phyloP scores from a whole-genome alignment of 805 yeast genomes.

The Suhomyces pyralidae region DNA sequence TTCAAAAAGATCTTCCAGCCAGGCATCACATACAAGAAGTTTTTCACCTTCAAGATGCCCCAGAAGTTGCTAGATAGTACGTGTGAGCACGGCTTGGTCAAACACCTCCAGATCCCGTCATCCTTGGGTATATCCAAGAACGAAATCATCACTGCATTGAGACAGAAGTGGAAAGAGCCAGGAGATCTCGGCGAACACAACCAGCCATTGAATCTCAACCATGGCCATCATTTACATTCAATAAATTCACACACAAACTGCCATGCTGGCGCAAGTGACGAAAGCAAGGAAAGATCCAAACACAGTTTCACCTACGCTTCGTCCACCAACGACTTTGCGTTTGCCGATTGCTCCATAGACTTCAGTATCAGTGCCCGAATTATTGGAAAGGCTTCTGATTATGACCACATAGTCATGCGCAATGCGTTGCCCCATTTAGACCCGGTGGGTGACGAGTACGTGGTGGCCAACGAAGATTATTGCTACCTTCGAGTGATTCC shows the following conservation, averaged over 20 bases:
- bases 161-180: constrained; percentile 23
- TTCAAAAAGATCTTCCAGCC: constrained; percentile 27
- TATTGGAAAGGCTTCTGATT: constrained; percentile 35
- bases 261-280: background rate
- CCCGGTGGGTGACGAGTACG: constrained; percentile 24
- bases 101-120: constrained; percentile 38
- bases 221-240: background rate
- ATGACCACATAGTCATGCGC: constrained; percentile 15
- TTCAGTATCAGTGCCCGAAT: constrained; percentile 36
- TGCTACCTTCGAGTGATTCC: constrained; percentile 26
- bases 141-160: constrained; percentile 22
- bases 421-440: constrained; percentile 12
- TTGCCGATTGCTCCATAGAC: constrained; percentile 26
- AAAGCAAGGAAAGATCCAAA: constrained; percentile 4
- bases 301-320: constrained; percentile 16
- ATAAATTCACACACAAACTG: background rate
- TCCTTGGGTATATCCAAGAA: constrained; percentile 33
- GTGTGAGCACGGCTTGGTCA: constrained; percentile 35
- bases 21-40: constrained; percentile 34
- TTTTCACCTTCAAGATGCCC: constrained; percentile 39
- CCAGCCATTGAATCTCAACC: background rate
- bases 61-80: constrained; percentile 33
- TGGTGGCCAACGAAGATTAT: constrained; percentile 27
- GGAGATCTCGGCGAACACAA: constrained; percentile 1
- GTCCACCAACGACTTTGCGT: constrained; percentile 26